Evolutionary conservation across 2,329 filamentous ascomycete species (phyloP).

Genomic region (Lasiodiplodia theobromae): DNA sequence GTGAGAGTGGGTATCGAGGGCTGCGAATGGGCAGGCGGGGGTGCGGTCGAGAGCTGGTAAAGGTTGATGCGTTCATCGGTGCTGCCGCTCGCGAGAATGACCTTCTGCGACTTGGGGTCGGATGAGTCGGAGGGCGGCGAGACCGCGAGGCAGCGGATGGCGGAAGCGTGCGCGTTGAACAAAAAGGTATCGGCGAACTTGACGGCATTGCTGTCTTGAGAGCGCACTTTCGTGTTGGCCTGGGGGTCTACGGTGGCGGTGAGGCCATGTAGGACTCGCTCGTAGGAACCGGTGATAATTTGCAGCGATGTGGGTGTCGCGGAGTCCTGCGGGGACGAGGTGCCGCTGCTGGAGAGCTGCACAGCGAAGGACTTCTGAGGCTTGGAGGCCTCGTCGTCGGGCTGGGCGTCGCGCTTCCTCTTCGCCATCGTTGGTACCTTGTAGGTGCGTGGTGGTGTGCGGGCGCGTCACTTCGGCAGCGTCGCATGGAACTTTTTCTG

Average conservation of each 20-base stretch:
- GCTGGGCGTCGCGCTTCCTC: slow-evolving; percentile 43
- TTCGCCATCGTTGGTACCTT: slow-evolving; percentile 40
- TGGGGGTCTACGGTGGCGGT: slow-evolving; percentile 70
- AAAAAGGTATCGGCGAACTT: slow-evolving; percentile 92
- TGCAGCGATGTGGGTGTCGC: slow-evolving; percentile 66
- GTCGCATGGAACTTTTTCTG: slow-evolving; percentile 13
- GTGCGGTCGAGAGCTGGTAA: slow-evolving; percentile 76
- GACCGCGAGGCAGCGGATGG: slow-evolving; percentile 86
- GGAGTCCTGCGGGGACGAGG: slow-evolving; percentile 29
- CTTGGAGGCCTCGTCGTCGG: slow-evolving; percentile 35
- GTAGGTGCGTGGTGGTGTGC: slow-evolving; percentile 1
- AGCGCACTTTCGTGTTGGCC: slow-evolving; percentile 13
- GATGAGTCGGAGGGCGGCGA: slow-evolving; percentile 71
- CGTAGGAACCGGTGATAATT: slow-evolving; percentile 92
- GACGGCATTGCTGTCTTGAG: slow-evolving; percentile 43
- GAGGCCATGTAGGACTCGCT: slow-evolving; percentile 88
- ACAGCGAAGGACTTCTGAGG: slow-evolving; percentile 35
- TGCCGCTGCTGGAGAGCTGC: slow-evolving; percentile 32
- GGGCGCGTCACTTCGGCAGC: slow-evolving; percentile 19
- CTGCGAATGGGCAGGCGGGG: slow-evolving; percentile 63
- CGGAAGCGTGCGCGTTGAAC: slow-evolving; percentile 90
- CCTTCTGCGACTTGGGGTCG: slow-evolving; percentile 73
- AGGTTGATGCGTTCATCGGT: slow-evolving; percentile 96
- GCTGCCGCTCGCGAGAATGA: slow-evolving; percentile 88
- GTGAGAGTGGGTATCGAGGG: slow-evolving; percentile 70